A percentile compares a stretch with the other conserved stretches of the same genome.
phyloP scores from a whole-genome alignment of 2,329 filamentous ascomycete species.

The Aspergillus cejpii region DNA sequence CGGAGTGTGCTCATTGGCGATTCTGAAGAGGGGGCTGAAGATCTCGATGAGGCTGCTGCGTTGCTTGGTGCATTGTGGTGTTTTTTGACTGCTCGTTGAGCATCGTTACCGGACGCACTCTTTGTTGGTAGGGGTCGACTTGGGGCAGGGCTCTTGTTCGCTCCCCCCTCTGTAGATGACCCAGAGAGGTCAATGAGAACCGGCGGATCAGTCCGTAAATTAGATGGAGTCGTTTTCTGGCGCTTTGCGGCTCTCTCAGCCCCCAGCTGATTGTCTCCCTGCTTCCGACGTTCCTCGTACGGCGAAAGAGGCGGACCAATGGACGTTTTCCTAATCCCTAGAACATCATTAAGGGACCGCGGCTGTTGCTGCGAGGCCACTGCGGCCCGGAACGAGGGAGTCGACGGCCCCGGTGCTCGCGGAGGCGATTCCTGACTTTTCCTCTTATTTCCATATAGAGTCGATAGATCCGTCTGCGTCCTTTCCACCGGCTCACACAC shows the following conservation, averaged over 20 bases:
- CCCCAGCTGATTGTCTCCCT: constrained; percentile 5
- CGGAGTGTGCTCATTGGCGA: constrained; percentile 25
- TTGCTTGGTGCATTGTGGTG: background rate
- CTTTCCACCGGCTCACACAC: constrained; percentile 68
- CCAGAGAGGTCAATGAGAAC: constrained; percentile 22
- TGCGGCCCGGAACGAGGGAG: constrained; percentile 38
- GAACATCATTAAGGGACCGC: constrained; percentile 55
- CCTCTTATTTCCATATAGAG: constrained; percentile 64
- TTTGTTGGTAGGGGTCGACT: background rate
- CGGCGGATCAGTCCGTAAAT: constrained; percentile 9
- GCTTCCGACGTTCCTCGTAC: constrained; percentile 46
- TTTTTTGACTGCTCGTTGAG: background rate
- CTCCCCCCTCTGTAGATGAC: background rate
- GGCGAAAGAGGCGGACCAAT: constrained; percentile 62
- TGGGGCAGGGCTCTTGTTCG: background rate
- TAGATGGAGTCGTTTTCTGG: constrained; percentile 19
- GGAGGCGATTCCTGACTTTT: constrained; percentile 27
- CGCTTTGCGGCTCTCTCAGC: constrained; percentile 32
- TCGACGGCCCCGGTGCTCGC: constrained; percentile 27
- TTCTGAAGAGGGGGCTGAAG: constrained; percentile 4
- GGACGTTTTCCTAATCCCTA: constrained; percentile 59
- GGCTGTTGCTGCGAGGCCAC: constrained; percentile 39
- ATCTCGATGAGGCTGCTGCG: background rate
- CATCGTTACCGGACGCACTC: background rate
- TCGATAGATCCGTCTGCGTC: constrained; percentile 69